Evolutionary conservation across 129 eudicot species (phyloP).

Genomic region (Centella asiatica): DNA sequence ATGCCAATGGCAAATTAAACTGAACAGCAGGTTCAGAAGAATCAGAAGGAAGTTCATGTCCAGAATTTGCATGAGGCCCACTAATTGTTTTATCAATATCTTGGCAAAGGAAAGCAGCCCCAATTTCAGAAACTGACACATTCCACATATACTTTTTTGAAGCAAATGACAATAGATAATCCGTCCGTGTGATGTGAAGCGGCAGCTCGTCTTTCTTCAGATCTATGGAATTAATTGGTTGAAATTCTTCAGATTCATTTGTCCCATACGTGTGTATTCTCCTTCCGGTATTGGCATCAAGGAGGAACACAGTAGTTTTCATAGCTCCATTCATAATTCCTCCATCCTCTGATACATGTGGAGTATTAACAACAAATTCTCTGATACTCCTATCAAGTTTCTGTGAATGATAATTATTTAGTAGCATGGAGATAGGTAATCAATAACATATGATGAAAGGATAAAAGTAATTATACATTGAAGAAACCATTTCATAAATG

Average conservation of each 20-base stretch:
- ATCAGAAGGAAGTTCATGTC: constrained; percentile 28
- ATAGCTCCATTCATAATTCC: constrained; percentile 76
- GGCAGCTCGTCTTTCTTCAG: constrained; percentile 36
- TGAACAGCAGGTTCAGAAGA: constrained; percentile 36
- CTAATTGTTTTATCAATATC: constrained; percentile 39
- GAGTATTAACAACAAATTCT: constrained; percentile 64
- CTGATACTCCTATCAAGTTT: constrained; percentile 47
- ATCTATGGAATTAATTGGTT: constrained; percentile 12
- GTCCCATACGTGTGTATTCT: constrained; percentile 35
- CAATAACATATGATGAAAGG: not conserved
- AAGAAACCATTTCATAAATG: not conserved
- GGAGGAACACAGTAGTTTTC: constrained; percentile 59
- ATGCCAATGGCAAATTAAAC: constrained; percentile 59
- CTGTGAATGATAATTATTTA: constrained; percentile 26
- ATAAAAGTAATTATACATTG: constrained; percentile 1
- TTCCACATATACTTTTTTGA: constrained; percentile 70
- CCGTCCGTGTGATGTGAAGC: constrained; percentile 75
- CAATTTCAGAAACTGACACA: constrained; percentile 61
- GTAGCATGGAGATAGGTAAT: not conserved
- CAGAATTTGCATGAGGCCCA: constrained; percentile 19
- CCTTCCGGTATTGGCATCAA: constrained; percentile 71
- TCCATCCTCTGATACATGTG: constrained; percentile 80
- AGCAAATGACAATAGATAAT: constrained; percentile 57
- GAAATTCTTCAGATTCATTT: constrained; percentile 22
- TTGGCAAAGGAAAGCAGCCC: constrained; percentile 68